phyloP scores from a whole-genome alignment of 495 filamentous ascomycete genomes.

The Tuber aestivum region DNA sequence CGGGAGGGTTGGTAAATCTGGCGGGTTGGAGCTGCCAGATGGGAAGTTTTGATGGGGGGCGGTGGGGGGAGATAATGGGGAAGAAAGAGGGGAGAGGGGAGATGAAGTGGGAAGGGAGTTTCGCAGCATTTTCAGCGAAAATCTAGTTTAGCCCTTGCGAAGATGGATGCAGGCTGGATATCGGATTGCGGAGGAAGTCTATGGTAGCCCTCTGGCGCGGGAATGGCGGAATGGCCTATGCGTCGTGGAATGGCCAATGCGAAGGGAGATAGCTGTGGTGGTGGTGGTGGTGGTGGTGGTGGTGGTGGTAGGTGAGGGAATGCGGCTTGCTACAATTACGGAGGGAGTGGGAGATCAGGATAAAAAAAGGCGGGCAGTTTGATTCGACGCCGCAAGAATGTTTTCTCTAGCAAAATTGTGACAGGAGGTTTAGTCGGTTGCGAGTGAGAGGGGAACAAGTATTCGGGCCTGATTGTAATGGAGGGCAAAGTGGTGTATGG shows the following conservation, averaged over 20 bases:
- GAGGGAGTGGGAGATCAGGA: constrained; percentile 19
- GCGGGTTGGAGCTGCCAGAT: constrained; percentile 36
- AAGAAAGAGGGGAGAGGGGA: constrained; percentile 2
- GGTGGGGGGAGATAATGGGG: constrained; percentile 1
- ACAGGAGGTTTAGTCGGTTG: constrained; percentile 10
- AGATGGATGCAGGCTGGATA: not conserved
- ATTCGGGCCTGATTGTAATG: constrained; percentile 19
- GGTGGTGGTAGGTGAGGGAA: constrained; percentile 20
- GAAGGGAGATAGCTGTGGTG: constrained; percentile 17
- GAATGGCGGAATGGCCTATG: constrained; percentile 17
- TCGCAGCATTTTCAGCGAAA: not conserved
- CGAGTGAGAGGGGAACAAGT: constrained; percentile 40
- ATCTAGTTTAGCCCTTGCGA: not conserved
- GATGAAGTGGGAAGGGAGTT: constrained; percentile 2
- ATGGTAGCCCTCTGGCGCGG: not conserved
- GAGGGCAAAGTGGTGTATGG: not conserved
- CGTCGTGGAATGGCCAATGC: constrained; percentile 28
- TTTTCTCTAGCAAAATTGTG: not conserved
- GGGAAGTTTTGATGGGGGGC: constrained; percentile 17
- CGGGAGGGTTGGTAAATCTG: constrained; percentile 30
- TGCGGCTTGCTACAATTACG: constrained; percentile 29
- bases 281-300: constrained; percentile 11
- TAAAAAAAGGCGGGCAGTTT: constrained; percentile 31
- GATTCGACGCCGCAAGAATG: not conserved
- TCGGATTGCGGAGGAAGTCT: constrained; percentile 3